A percentile compares a stretch with the other conserved stretches of the same genome.
Evolutionary conservation across 768 basidiomycete genomes (phyloP).

Genomic region (Candolleomyces eurysporus): DNA sequence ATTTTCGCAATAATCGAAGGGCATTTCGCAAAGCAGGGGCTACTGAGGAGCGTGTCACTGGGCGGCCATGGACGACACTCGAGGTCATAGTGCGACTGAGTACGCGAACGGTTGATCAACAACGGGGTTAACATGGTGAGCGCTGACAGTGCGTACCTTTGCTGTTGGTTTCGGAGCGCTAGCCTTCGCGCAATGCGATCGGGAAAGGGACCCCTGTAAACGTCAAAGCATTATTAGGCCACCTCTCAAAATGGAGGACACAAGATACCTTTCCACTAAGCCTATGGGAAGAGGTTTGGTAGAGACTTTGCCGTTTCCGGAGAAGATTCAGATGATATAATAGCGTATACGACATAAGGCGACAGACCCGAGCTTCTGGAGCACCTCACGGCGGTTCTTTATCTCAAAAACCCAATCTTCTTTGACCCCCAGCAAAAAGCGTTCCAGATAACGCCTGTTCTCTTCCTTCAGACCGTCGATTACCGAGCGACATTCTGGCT

Average conservation of each 20-base stretch:
- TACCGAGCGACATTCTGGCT: slow-evolving; percentile 5
- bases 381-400: neutral
- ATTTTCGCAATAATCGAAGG: too few species aligned
- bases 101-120: too few species aligned
- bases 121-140: too few species aligned
- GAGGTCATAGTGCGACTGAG: too few species aligned
- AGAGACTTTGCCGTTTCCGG: neutral
- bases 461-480: slow-evolving; percentile 10
- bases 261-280: neutral
- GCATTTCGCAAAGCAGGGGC: too few species aligned
- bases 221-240: too few species aligned
- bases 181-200: neutral
- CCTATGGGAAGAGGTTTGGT: neutral
- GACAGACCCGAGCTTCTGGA: neutral
- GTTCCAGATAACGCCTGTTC: slow-evolving; percentile 13
- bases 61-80: too few species aligned
- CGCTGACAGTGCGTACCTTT: too few species aligned
- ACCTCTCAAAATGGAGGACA: too few species aligned
- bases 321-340: neutral
- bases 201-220: neutral
- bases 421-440: neutral
- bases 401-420: neutral
- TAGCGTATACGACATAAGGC: neutral
- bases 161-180: neutral
- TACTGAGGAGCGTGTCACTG: too few species aligned